A percentile compares a stretch with the other conserved stretches of the same genome.
These are phyloP conservation scores for Angophora floribunda DNA, from an alignment of 345 rosid genomes.

Conservation along the genomic window DNA sequence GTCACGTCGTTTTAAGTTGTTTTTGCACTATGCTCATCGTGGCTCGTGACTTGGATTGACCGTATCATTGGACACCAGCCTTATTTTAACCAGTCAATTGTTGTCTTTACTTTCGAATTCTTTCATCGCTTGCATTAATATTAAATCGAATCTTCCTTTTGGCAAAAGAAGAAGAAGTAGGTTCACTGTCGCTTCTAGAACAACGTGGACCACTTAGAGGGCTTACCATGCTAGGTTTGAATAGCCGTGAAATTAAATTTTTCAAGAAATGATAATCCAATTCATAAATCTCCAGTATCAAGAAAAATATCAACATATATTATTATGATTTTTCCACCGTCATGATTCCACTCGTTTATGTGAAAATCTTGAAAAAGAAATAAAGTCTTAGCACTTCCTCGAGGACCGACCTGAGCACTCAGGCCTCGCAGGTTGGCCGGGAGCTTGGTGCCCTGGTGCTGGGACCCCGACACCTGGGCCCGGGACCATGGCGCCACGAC, in stretches of 20 bases:
- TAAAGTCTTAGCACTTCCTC: not conserved
- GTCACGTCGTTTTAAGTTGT: not conserved
- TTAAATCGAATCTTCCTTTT: rapidly evolving
- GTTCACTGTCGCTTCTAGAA: not conserved
- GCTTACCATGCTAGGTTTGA: not conserved
- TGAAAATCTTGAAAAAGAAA: not conserved
- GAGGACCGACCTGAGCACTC: not conserved
- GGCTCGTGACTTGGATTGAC: not conserved
- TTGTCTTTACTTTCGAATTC: not conserved
- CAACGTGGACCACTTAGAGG: rapidly evolving
- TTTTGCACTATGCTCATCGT: not conserved
- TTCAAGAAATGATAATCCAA: not conserved
- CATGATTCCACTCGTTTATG: rapidly evolving
- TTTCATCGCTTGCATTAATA: not conserved
- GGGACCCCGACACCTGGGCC: rapidly evolving
- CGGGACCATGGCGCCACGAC: rapidly evolving
- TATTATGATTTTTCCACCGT: rapidly evolving
- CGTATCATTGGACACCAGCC: not conserved
- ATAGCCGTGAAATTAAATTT: not conserved
- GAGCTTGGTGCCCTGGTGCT: not conserved
- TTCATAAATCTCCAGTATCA: not conserved
- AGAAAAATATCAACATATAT: rapidly evolving
- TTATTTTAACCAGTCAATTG: not conserved
- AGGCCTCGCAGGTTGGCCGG: rapidly evolving
- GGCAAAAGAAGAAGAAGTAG: not conserved